phyloP scores from a whole-genome alignment of 352 stramenopile species.

The Phytophthora europaea region DNA sequence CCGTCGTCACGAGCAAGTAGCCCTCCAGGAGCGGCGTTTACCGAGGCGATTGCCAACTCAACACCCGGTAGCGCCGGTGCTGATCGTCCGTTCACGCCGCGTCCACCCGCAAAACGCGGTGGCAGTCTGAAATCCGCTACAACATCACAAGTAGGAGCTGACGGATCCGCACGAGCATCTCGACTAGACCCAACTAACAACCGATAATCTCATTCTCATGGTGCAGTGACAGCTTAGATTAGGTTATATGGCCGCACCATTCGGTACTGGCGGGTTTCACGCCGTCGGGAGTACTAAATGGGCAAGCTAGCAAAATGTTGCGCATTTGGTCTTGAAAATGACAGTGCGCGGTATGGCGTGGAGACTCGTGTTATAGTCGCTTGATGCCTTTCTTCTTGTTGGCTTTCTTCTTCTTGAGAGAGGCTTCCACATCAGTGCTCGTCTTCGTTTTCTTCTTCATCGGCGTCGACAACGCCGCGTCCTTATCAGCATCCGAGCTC shows the following conservation, averaged over 20 bases:
- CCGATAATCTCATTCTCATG: background rate
- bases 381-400: constrained; percentile 81
- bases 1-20: constrained; percentile 4
- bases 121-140: constrained; percentile 12
- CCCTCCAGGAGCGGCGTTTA: background rate
- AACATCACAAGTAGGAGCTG: background rate
- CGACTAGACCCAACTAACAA: background rate
- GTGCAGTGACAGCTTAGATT: constrained; percentile 38
- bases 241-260: constrained; percentile 28
- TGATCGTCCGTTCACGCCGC: constrained; percentile 27
- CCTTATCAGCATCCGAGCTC: constrained; percentile 20
- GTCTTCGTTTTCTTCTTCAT: constrained; percentile 61
- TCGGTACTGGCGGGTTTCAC: background rate
- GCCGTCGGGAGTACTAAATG: constrained; percentile 11
- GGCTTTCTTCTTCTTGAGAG: constrained; percentile 73
- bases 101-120: constrained; percentile 19
- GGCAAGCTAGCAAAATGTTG: constrained; percentile 26
- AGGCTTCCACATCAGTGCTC: constrained; percentile 42
- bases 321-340: constrained; percentile 1
- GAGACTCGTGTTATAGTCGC: constrained; percentile 48
- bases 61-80: constrained; percentile 14
- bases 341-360: background rate
- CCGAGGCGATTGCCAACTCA: background rate
- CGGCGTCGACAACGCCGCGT: constrained; percentile 23
- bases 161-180: constrained; percentile 2